Base-by-base conservation (phyloP, 2,329 filamentous ascomycete genomes). In the Graphilbum ipis-grandicollis region DNA sequence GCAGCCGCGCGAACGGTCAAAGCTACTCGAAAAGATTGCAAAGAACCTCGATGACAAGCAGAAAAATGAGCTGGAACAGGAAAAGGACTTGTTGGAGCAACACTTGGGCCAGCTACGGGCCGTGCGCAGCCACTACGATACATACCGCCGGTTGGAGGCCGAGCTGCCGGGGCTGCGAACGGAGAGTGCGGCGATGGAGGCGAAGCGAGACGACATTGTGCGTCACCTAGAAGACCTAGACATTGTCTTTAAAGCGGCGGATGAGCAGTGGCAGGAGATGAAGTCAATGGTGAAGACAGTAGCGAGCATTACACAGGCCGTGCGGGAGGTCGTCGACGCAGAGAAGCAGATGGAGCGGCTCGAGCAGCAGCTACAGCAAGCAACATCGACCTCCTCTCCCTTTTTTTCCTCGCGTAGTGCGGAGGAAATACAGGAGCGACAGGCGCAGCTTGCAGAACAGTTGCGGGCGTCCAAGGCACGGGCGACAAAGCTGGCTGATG, bases 401-500 rank as follows among this genome's bases (percentile, higher is more conserved):
- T 8, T 19, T 25, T 33, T 37, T 9, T 55, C 66, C 9, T 68
- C 71, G 13, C 73, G 82, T 43, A 81, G 80, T 22, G 68, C 84
- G 7, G 81, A 93, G 37, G 81, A 90, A 45, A 85, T 92, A 37
- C 80, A 90, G 47, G 75, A 81, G 37, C 71, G 85, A 34, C 71
- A 85, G 42, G 72, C 73, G 34, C 57, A 61, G 15, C 66, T 77
- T 39, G 69, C 68, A 17, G 81, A 85, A 41, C 73, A 81, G 50
- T 66, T 75, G 45, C 71, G 77, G 38, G 58, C 59, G 18, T 57
- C 75, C 21, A 84, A 81, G 50, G 63, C 63, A 31, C 68, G 63
- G 31, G 65, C 88, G 12, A 56, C 67, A 7, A 80, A 79, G 47
- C 56, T 92, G 23, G 71, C 66, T 1, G 60, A 58, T 12, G 82